A percentile compares a stretch with the other conserved stretches of the same genome.
These are phyloP conservation scores for Panicum virgatum DNA, from an alignment of 202 grass and related monocot genomes.

Conservation along the genomic window DNA sequence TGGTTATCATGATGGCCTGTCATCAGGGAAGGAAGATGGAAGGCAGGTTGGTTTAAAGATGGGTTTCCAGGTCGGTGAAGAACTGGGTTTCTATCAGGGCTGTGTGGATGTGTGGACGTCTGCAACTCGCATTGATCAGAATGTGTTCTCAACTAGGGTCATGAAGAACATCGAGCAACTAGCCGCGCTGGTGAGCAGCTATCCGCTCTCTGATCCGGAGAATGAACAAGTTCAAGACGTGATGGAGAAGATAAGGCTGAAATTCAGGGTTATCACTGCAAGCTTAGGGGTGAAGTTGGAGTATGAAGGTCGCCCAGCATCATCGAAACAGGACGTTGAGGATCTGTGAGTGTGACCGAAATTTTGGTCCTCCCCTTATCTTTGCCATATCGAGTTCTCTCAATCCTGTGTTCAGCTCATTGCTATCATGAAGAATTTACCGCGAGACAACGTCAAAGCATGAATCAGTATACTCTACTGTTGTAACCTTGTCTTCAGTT, in stretches of 20 bases:
- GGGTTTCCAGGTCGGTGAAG: conserved; percentile 77
- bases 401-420: neutral
- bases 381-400: neutral
- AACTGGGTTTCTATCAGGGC: conserved; percentile 81
- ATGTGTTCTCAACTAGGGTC: conserved; percentile 59
- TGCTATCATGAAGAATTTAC: neutral
- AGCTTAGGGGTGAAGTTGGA: conserved; percentile 69
- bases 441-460: neutral
- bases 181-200: conserved; percentile 48
- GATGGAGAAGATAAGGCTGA: conserved; percentile 72
- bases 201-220: conserved; percentile 70
- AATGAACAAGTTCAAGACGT: conserved; percentile 65
- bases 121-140: conserved; percentile 41
- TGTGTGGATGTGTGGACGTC: conserved; percentile 80
- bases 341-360: conserved; percentile 33
- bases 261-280: conserved; percentile 69
- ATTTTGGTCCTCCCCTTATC: neutral
- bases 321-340: conserved; percentile 46
- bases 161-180: conserved; percentile 75
- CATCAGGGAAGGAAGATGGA: conserved; percentile 71
- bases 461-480: neutral
- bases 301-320: conserved; percentile 62
- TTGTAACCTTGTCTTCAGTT: neutral
- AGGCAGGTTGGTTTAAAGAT: conserved; percentile 74
- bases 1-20: conserved; percentile 71